Evolutionary conservation across 2,329 filamentous ascomycete species (phyloP).

Genomic region (Lachnellula hyalina): DNA sequence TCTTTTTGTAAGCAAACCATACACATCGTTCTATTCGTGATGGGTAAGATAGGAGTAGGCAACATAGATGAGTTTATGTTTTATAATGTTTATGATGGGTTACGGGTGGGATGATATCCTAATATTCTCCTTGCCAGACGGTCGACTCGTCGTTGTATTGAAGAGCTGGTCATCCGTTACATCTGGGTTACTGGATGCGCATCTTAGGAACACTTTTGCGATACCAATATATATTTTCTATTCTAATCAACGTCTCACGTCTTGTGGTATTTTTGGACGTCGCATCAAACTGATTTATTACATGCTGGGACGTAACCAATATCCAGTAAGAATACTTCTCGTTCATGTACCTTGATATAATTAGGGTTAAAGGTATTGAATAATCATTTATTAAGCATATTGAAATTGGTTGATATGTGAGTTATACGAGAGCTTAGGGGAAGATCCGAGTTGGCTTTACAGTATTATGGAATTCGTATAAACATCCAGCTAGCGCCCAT

Average conservation of each 20-base stretch:
- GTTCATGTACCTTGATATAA: no score
- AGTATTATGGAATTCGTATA: no score
- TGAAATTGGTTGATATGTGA: no score
- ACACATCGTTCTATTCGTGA: neutral
- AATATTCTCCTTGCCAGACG: slow-evolving; percentile 7
- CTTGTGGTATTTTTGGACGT: no score
- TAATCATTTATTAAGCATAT: no score
- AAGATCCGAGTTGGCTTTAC: no score
- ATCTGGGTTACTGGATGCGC: slow-evolving; percentile 1
- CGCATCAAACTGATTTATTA: no score
- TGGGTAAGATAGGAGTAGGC: neutral
- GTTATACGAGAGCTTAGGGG: no score
- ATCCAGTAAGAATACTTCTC: no score
- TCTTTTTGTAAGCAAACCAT: neutral
- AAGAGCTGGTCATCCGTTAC: slow-evolving; percentile 4
- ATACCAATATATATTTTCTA: neutral
- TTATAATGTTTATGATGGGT: neutral
- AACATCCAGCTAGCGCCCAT: no score
- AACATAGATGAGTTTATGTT: neutral
- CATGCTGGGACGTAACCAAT: no score
- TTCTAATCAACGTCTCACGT: neutral
- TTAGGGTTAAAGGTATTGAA: no score
- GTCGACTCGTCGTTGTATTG: slow-evolving; percentile 11
- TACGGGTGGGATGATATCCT: neutral
- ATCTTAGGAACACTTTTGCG: neutral